Evolutionary conservation across 2,329 filamentous ascomycete species (phyloP), one percentile per base, ranked within the genome.

Genomic region (Talaromyces sp.): DNA sequence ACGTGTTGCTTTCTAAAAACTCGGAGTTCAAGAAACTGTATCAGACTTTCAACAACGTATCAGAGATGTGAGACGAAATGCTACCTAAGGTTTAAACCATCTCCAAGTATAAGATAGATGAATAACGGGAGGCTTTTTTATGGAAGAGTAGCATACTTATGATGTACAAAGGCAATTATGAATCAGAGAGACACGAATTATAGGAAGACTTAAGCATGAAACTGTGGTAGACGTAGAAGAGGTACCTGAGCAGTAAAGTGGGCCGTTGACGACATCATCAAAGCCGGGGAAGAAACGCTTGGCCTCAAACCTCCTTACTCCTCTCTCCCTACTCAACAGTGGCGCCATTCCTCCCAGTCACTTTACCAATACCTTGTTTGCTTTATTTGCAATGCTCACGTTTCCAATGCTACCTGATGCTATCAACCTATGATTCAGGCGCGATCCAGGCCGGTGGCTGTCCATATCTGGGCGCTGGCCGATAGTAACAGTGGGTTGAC

Each of bases 381-480:
- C 13, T 48, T 31, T 48, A 9, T 10, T 50, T 50, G 47, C 22
- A 39, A 59, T 59, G 35, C 22, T 56, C n/a, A 37, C 37, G 13
- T 39, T n/a, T 24, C 37, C 11, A 41, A 59, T 43, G 39, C 14
- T 59, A 16, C 54, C 52, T 63, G 52, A 63, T 56, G 48, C 52
- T 31, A 33, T 48, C 37, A 37, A 57, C 61, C 41, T 56, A 79
- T 79, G 78, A 78, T 74, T 76, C 67, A 73, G 69, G 68, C 71
- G 71, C 70, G 73, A 70, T 69, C 74, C 65, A 76, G 74, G 74
- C 75, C 75, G 72, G 74, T 76, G 70, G 74, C 76, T 69, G 76
- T 77, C 74, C 73, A 70, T 68, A 71, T 71, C 65, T 76, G 77
- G 77, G 74, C 76, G 69, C 71, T 75, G 72, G 72, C 74, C 66